Conservation (phyloP, 371 early-diverging fungal species). For the Phascolomyces articulosus region DNA sequence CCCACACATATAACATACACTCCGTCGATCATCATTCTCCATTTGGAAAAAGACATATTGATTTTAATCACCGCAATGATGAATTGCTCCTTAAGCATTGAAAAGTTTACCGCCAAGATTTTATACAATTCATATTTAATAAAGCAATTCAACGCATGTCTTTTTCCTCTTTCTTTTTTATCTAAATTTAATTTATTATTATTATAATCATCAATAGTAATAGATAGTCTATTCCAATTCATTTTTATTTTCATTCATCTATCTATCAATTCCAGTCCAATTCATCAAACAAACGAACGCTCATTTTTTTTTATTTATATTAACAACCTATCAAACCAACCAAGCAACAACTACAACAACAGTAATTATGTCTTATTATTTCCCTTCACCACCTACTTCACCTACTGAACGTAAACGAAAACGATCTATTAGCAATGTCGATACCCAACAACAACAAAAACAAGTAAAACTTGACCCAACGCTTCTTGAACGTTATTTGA, state of each 20-base stretch:
- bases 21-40: conserved; percentile 1
- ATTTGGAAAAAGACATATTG: not conserved
- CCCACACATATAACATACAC: not conserved
- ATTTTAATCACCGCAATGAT: not conserved
- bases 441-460: conserved; percentile 16
- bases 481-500: conserved; percentile 25
- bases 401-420: conserved; percentile 29
- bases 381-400: conserved; percentile 31
- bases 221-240: no score
- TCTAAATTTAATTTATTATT: no score
- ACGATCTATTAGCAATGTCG: conserved; percentile 19
- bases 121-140: no score
- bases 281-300: no score
- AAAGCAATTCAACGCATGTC: no score
- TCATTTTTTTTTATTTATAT: not conserved
- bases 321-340: not conserved
- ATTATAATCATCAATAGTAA: no score
- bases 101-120: not conserved
- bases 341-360: not conserved
- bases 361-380: not conserved
- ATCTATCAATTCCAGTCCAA: no score
- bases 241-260: no score
- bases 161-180: no score
- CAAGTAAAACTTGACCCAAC: conserved; percentile 18
- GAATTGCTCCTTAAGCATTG: not conserved